Percentiles rank a stretch among this genome's conserved stretches.
phyloP scores from a whole-genome alignment of 177 flowering plant genomes.

The Telopea speciosissima region DNA sequence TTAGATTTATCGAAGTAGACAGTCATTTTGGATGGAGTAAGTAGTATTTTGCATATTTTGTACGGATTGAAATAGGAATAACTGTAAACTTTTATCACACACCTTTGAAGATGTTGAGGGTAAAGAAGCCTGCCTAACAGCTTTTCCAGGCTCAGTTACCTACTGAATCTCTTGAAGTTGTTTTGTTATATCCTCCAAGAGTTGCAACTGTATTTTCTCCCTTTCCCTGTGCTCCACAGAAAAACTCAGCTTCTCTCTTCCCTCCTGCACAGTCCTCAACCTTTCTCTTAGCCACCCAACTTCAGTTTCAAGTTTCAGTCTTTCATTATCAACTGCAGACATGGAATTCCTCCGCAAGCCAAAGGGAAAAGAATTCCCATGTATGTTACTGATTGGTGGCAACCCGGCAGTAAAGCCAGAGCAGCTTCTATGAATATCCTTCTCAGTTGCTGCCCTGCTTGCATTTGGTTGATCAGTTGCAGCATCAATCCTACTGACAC shows the following conservation, averaged over 20 bases:
- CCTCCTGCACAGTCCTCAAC: constrained; percentile 59
- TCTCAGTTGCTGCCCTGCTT: constrained; percentile 18
- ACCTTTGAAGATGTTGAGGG: constrained; percentile 73
- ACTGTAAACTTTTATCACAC: neutral
- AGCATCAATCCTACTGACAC: constrained; percentile 9
- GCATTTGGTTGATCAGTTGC: constrained; percentile 15
- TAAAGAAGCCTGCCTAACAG: constrained; percentile 46
- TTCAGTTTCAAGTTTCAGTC: constrained; percentile 65
- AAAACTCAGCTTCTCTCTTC: constrained; percentile 64
- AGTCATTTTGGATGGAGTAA: too few species aligned
- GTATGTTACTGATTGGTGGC: constrained; percentile 26
- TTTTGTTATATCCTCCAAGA: constrained; percentile 55
- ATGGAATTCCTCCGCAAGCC: constrained; percentile 52
- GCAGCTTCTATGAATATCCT: constrained; percentile 30
- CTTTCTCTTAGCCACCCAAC: constrained; percentile 68
- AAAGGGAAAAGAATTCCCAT: constrained; percentile 18
- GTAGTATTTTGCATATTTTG: neutral
- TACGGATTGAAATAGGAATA: neutral
- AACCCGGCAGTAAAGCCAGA: constrained; percentile 29
- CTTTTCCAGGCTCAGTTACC: constrained; percentile 42
- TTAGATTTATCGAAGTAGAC: too few species aligned
- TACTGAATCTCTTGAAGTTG: constrained; percentile 64
- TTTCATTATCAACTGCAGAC: constrained; percentile 63
- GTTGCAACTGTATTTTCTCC: constrained; percentile 48
- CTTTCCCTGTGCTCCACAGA: constrained; percentile 45